Conservation (phyloP, 345 rosid genomes). For the Hibiscus mutabilis region DNA sequence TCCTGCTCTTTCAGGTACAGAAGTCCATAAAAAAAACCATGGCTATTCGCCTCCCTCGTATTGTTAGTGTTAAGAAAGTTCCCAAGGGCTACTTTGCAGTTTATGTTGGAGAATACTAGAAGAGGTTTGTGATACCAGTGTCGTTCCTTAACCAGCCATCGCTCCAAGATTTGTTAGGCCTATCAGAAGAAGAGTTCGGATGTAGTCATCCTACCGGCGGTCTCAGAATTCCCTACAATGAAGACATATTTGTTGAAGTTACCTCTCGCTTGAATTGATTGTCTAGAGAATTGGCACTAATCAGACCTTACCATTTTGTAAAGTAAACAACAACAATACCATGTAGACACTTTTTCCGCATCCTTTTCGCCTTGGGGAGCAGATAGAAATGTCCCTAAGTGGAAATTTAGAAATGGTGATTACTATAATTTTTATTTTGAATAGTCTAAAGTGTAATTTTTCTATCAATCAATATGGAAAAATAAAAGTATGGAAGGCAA, state of each 20-base stretch:
- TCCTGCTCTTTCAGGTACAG: background rate
- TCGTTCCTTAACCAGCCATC: slow-evolving; percentile 23
- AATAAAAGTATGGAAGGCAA: background rate
- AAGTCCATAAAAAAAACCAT: background rate
- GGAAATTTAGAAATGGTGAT: background rate
- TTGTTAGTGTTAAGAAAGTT: background rate
- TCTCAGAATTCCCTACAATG: slow-evolving; percentile 33
- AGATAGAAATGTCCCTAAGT: background rate
- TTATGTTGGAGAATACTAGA: slow-evolving; percentile 1
- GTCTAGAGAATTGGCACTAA: background rate
- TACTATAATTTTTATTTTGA: too few relatives aligned
- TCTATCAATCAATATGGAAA: background rate
- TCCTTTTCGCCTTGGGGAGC: background rate
- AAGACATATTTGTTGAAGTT: slow-evolving; percentile 21
- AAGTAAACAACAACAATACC: background rate
- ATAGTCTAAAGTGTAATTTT: too few relatives aligned
- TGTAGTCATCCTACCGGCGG: slow-evolving; percentile 32
- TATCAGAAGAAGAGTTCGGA: slow-evolving; percentile 33
- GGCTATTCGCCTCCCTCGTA: background rate
- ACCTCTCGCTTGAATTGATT: background rate
- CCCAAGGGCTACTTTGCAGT: background rate
- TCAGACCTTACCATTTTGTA: background rate
- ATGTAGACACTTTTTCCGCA: background rate
- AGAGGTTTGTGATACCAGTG: slow-evolving; percentile 28
- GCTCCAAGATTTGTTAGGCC: slow-evolving; percentile 24